A percentile compares a stretch with the other conserved stretches of the same genome.
phyloP scores from a whole-genome alignment of 2,329 filamentous ascomycete genomes.

The Arthrobotrys iridis region DNA sequence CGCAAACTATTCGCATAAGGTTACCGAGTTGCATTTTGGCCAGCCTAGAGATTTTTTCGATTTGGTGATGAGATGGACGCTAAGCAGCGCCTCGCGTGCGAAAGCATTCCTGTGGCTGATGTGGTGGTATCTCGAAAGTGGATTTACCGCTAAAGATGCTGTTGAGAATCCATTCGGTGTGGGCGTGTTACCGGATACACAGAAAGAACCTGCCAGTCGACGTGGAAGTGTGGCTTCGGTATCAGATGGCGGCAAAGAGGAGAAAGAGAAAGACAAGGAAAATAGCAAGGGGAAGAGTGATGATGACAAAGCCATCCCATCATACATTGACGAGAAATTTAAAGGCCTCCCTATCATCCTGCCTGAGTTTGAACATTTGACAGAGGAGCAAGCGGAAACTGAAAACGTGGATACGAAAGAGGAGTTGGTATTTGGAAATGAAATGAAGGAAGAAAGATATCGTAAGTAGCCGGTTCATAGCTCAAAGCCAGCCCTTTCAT shows the following conservation, averaged over 20 bases:
- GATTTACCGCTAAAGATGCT: constrained; percentile 88
- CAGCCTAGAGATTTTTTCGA: constrained; percentile 91
- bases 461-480: constrained; percentile 61
- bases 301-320: constrained; percentile 58
- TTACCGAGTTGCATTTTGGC: constrained; percentile 92
- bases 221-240: constrained; percentile 71
- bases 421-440: constrained; percentile 75
- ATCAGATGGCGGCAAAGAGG: constrained; percentile 73
- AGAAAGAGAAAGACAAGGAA: constrained; percentile 58
- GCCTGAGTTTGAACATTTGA: constrained; percentile 73
- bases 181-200: constrained; percentile 58
- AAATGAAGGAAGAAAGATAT: constrained; percentile 78
- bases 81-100: constrained; percentile 83
- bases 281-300: constrained; percentile 48
- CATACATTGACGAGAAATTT: constrained; percentile 62
- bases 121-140: constrained; percentile 98
- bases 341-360: constrained; percentile 66
- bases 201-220: constrained; percentile 17
- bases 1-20: constrained; percentile 85
- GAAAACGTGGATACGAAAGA: constrained; percentile 80
- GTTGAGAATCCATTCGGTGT: constrained; percentile 88
- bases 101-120: constrained; percentile 95
- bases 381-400: constrained; percentile 70
- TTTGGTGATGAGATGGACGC: constrained; percentile 87
- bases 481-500: constrained; percentile 5